Evolutionary conservation across 768 basidiomycete genomes (phyloP), one percentile per base, ranked within the genome.

Genomic region (Daedaleopsis sinensis): DNA sequence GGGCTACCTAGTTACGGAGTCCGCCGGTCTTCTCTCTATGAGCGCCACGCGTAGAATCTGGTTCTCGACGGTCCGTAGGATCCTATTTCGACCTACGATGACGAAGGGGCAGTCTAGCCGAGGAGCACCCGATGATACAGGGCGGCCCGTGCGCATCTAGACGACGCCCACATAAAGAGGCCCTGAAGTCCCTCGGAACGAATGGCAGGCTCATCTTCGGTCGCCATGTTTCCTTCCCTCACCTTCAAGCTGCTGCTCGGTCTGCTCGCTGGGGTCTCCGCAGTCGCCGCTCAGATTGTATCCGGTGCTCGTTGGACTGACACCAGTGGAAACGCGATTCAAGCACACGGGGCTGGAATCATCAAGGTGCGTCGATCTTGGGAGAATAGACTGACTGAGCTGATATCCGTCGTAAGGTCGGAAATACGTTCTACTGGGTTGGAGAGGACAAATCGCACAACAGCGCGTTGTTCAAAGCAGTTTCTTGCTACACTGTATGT

Each of bases 261-360:
- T 13, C 52, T 44, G 15, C 55, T 65, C 44, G 59, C 55, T 39
- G 53, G 32, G n/a, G 24, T 58, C 23, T 54, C 65, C 27, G 38
- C 49, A 18, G 69, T 64, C 16, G 21, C 44, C 18, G 65, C 63
- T 32, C 60, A 66, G 59, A 84, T 88, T 58, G 85, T 87, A 11
- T 80, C 85, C 11, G 86, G 86, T 13, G 85, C 86, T 9, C 77
- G 79, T 7, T 87, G 86, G 86, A 81, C 78, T 8, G 86, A 88
- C 66, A 86, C 84, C 11, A 79, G 76, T 61, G 86, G 86, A 3
- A 85, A 82, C 67, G 72, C 78, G 16, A 88, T 88, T 9, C 86
- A 88, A 66, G 86, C 84, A 6, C 86, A 88, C 68, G 85, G 86
- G 12, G 84, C 79, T 10, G 85, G 85, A 1, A 76, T 87, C 53